phyloP scores from a whole-genome alignment of 73 alveolate species.

The Tetrahymena borealis region DNA sequence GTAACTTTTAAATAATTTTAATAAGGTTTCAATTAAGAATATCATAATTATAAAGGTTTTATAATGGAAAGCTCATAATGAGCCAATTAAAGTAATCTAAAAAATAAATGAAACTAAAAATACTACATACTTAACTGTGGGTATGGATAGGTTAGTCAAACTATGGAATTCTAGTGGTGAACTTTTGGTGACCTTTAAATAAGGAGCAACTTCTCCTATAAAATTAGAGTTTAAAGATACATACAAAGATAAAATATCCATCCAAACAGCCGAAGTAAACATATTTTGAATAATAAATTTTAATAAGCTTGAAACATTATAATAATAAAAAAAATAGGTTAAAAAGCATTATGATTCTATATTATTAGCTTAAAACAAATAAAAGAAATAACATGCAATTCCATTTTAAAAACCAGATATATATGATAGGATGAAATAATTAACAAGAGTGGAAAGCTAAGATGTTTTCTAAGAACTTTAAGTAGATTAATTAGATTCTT shows the following conservation, averaged over 20 bases:
- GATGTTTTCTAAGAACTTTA: background rate
- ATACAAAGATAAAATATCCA: background rate
- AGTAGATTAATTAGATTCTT: background rate
- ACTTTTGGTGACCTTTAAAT: background rate
- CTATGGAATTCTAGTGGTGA: background rate
- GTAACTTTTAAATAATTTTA: background rate
- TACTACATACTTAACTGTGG: background rate
- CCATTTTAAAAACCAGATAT: background rate
- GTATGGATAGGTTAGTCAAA: background rate
- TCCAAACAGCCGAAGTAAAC: background rate
- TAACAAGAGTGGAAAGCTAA: background rate
- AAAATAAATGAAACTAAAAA: background rate
- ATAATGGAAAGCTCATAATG: background rate
- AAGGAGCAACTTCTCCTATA: background rate
- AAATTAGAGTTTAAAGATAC: background rate
- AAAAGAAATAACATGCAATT: background rate
- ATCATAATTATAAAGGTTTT: background rate
- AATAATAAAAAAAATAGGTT: background rate
- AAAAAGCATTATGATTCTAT: background rate
- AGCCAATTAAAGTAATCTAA: background rate
- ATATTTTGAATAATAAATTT: background rate
- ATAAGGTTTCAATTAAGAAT: background rate
- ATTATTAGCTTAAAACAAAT: background rate
- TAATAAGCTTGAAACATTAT: background rate
- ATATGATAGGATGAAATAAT: background rate